A percentile compares a stretch with the other conserved stretches of the same genome.
phyloP scores from a whole-genome alignment of 2,329 filamentous ascomycete genomes.

The Diatrype stigma region DNA sequence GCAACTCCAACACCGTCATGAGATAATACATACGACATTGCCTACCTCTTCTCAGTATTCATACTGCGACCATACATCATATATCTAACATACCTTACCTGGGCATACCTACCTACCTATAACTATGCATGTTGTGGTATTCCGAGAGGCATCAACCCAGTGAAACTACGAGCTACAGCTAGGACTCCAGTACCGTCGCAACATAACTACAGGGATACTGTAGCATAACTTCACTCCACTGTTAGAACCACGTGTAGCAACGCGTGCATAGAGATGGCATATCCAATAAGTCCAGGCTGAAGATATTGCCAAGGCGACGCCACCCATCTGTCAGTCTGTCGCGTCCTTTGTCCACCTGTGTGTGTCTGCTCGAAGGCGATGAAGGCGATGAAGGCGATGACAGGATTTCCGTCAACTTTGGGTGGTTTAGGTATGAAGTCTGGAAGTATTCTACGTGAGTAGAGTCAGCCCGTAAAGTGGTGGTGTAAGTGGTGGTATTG shows the following conservation, averaged over 20 bases:
- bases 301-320: neutral
- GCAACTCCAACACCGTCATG: too few species aligned
- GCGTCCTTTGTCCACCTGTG: neutral
- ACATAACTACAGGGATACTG: too few species aligned
- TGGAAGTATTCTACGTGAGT: too few species aligned
- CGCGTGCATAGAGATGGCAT: neutral
- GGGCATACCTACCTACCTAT: too few species aligned
- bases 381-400: neutral
- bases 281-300: neutral
- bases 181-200: too few species aligned
- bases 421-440: neutral
- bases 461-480: neutral
- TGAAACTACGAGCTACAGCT: too few species aligned
- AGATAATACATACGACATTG: neutral
- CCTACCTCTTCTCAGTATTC: too few species aligned
- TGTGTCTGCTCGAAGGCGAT: too few species aligned
- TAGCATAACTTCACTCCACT: neutral
- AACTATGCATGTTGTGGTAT: too few species aligned
- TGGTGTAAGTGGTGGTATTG: neutral
- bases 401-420: too few species aligned
- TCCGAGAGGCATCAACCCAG: too few species aligned
- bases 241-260: neutral
- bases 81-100: neutral
- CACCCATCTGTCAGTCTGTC: neutral
- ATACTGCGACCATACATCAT: too few species aligned